These are phyloP conservation scores for Oldenlandia corymbosa DNA, from an alignment of 257 asterid genomes.

Conservation along the genomic window DNA sequence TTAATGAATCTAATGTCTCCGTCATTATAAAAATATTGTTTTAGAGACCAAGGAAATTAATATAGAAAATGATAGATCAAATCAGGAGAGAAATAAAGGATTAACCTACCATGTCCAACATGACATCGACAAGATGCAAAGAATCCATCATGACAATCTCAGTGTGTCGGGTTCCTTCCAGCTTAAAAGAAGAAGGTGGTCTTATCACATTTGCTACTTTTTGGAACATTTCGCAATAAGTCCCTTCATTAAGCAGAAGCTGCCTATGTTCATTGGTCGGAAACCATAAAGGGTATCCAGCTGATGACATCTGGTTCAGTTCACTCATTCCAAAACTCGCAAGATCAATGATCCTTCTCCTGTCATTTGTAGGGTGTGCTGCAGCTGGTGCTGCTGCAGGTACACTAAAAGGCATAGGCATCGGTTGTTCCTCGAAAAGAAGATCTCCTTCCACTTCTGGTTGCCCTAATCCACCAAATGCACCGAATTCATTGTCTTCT, in stretches of 20 bases:
- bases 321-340: slow-evolving; percentile 42
- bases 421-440: not conserved
- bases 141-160: slow-evolving; percentile 18
- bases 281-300: slow-evolving; percentile 46
- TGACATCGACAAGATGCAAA: slow-evolving; percentile 22
- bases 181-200: slow-evolving; percentile 17
- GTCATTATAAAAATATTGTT: too few species aligned
- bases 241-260: slow-evolving; percentile 23
- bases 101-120: slow-evolving; percentile 51
- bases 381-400: too few species aligned
- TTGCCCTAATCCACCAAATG: not conserved
- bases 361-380: slow-evolving; percentile 11
- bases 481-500: not conserved
- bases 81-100: too few species aligned
- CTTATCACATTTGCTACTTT: slow-evolving; percentile 14
- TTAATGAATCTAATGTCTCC: too few species aligned
- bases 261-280: slow-evolving; percentile 16
- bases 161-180: slow-evolving; percentile 31
- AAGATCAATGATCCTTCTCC: slow-evolving; percentile 18
- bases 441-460: not conserved
- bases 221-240: slow-evolving; percentile 26
- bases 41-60: too few species aligned
- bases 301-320: slow-evolving; percentile 21
- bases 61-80: too few species aligned
- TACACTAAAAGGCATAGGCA: not conserved